These are phyloP conservation scores for Nicotiana undulata DNA, from an alignment of 257 asterid genomes.

Conservation along the genomic window DNA sequence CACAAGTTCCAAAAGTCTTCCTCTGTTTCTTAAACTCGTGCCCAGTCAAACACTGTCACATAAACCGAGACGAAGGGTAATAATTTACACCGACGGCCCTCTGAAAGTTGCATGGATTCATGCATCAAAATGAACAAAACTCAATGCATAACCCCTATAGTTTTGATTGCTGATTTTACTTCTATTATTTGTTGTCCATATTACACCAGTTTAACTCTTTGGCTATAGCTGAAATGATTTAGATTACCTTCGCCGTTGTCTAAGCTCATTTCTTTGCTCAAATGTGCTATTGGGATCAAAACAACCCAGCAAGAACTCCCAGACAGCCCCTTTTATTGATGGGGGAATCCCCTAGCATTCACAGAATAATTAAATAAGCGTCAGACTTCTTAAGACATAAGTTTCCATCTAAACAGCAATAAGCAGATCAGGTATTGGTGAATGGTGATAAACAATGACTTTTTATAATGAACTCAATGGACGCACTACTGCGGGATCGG, in stretches of 20 bases:
- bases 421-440: background rate
- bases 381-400: background rate
- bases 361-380: conserved; percentile 3
- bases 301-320: conserved; percentile 96
- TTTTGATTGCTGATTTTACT: background rate
- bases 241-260: conserved; percentile 61
- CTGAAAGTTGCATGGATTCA: background rate
- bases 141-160: background rate
- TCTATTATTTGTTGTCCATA: background rate
- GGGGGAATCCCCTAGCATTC: conserved; percentile 81
- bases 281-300: conserved; percentile 78
- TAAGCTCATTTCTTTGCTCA: conserved; percentile 62
- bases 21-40: no score
- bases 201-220: background rate
- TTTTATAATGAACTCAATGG: background rate
- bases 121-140: background rate
- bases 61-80: no score
- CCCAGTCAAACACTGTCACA: no score
- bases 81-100: background rate
- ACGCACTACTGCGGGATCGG: background rate
- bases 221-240: conserved; percentile 5
- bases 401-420: background rate
- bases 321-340: conserved; percentile 78
- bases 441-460: background rate
- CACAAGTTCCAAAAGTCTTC: no score